These are phyloP conservation scores for Gonapodya prolifera DNA, from an alignment of 192 early-diverging fungal species.

Conservation along the genomic window DNA sequence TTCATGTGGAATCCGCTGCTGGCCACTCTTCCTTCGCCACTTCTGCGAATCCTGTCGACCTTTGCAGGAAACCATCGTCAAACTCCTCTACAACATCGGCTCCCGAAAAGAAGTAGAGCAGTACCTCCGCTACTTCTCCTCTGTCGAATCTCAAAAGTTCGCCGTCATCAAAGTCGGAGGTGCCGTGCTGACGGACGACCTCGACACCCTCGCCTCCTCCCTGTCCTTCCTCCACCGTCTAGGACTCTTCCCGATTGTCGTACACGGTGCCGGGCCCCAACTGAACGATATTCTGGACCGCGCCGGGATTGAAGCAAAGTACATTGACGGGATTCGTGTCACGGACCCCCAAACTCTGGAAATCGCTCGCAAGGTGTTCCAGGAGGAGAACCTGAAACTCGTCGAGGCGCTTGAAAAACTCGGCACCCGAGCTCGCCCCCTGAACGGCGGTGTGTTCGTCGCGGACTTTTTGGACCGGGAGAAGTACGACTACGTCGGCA, in stretches of 20 bases:
- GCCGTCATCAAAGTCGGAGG: conserved; percentile 99
- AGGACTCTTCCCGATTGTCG: conserved; percentile 94
- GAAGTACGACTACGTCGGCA: conserved; percentile 70
- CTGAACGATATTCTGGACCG: conserved; percentile 80
- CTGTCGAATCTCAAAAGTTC: conserved; percentile 98
- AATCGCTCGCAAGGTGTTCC: conserved; percentile 90
- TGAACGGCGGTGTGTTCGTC: conserved; percentile 88
- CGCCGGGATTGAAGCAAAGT: conserved; percentile 91
- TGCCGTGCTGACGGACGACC: conserved; percentile 87
- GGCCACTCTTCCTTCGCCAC: too few relatives aligned
- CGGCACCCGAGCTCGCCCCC: conserved; percentile 91
- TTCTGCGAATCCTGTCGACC: too few relatives aligned
- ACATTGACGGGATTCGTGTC: conserved; percentile 93
- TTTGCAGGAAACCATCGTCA: conserved; percentile 77
- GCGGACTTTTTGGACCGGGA: conserved; percentile 94
- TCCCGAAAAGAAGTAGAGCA: conserved; percentile 99
- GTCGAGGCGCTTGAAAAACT: conserved; percentile 92
- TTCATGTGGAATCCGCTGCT: too few relatives aligned
- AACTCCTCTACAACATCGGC: conserved; percentile 94
- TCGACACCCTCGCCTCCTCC: conserved; percentile 86
- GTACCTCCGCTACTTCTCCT: conserved; percentile 92
- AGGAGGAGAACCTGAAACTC: conserved; percentile 89
- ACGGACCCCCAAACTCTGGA: conserved; percentile 86
- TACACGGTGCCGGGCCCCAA: conserved; percentile 97
- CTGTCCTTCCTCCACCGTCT: conserved; percentile 95